Evolutionary conservation across 495 filamentous ascomycete genomes (phyloP).

Genomic region (Tuber indicum): DNA sequence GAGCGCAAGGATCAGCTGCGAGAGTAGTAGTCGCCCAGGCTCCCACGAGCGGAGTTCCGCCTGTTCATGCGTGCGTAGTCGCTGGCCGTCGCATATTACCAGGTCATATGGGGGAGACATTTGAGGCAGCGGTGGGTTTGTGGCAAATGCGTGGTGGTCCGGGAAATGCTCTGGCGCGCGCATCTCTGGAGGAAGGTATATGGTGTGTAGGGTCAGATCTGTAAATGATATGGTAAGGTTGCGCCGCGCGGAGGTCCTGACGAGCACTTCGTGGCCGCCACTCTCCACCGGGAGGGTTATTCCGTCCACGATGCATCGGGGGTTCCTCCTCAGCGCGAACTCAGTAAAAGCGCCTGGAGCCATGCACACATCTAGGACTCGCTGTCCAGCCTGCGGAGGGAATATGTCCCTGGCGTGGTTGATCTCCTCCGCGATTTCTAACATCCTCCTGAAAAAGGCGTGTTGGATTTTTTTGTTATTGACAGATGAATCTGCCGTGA

Average conservation of each 20-base stretch:
- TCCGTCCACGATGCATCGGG: conserved; percentile 16
- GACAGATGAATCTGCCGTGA: conserved; percentile 8
- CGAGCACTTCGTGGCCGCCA: conserved; percentile 14
- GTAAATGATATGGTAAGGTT: conserved; percentile 17
- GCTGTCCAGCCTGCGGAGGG: background rate
- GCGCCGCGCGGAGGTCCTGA: background rate
- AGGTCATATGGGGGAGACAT: conserved; percentile 47
- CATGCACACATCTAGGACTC: conserved; percentile 19
- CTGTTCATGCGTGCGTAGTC: conserved; percentile 47
- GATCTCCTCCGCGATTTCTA: conserved; percentile 18
- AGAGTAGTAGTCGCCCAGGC: conserved; percentile 43
- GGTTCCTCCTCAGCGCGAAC: conserved; percentile 16
- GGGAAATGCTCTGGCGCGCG: conserved; percentile 13
- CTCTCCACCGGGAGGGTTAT: conserved; percentile 16
- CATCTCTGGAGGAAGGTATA: conserved; percentile 11
- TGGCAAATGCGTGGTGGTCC: conserved; percentile 14
- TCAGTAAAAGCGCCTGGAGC: conserved; percentile 20
- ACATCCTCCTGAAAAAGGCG: conserved; percentile 15
- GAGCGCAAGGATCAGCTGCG: conserved; percentile 50
- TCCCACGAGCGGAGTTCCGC: conserved; percentile 47
- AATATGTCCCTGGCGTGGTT: conserved; percentile 9
- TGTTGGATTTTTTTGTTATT: conserved; percentile 5
- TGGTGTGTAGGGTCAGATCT: conserved; percentile 19
- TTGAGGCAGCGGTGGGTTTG: conserved; percentile 13
- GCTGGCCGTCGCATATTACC: conserved; percentile 55